Evolutionary conservation across 345 rosid genomes (phyloP).

Genomic region (Gynandropsis gynandra): DNA sequence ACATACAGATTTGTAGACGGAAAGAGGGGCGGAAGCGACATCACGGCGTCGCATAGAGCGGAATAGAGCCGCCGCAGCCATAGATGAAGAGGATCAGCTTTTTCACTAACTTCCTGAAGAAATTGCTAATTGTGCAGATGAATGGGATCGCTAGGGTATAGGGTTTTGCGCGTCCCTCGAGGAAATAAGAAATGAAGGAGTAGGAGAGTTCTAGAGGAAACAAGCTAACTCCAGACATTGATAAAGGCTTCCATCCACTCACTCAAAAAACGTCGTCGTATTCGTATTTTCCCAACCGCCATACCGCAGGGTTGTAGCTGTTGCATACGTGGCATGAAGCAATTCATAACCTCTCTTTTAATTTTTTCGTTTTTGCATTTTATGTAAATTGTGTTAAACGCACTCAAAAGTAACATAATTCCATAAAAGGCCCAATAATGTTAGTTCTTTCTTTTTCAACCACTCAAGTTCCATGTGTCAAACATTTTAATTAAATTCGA

Average conservation of each 20-base stretch:
- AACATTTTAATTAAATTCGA: too few species aligned
- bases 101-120: neutral
- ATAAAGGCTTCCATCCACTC: neutral
- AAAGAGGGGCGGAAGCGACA: slow-evolving; percentile 41
- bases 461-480: too few species aligned
- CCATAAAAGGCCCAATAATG: too few species aligned
- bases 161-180: slow-evolving; percentile 27
- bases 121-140: neutral
- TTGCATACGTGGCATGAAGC: too few species aligned
- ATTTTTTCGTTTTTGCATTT: too few species aligned
- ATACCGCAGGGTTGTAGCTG: too few species aligned
- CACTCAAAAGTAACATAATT: too few species aligned
- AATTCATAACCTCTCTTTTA: too few species aligned
- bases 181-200: neutral
- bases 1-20: slow-evolving; percentile 64
- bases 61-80: slow-evolving; percentile 65
- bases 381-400: too few species aligned
- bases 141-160: slow-evolving; percentile 25
- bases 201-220: slow-evolving; percentile 17
- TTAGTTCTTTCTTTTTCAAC: too few species aligned
- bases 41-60: slow-evolving; percentile 73
- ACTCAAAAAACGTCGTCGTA: too few species aligned
- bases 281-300: too few species aligned
- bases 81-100: slow-evolving; percentile 18
- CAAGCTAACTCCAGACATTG: slow-evolving; percentile 32